Base-by-base conservation (phyloP, 441 rosid genomes). In the Dalechampia spathulata region DNA sequence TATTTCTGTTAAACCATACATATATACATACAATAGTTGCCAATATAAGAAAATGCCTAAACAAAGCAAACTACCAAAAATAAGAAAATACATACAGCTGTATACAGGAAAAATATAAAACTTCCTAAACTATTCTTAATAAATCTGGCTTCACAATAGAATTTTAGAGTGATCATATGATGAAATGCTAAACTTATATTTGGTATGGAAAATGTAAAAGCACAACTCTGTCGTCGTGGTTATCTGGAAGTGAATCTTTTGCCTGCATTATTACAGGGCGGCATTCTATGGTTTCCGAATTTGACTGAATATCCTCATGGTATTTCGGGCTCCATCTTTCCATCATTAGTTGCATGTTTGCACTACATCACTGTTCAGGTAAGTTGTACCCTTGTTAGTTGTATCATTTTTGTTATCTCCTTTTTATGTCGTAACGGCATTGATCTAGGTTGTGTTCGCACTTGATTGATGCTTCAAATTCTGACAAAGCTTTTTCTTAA, bases 211-310 rank as follows among this genome's bases (percentile, higher is more conserved):
- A 23, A 19, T 39, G 39, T 39, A 14, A 49, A 50, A 9, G 22
- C 2, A 13, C 30, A 26, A 26, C 21, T 17, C 45, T 41, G 4
- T 41, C 11, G 11, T 19, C 19, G 22, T 25, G 8, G 34, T 4
- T n/a, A 5, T 46, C 37, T 2, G 3, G 11, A 10, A 36, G 20
- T 63, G 58, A 50, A 41, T 32, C 49, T 55, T 37, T 60, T 34
- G 15, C 60, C 43, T 61, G 58, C 66, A 53, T 57, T 30, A 68
- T 71, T 78, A 50, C 85, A 93, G 97, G 97, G 99, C 38, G 99
- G 99, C 62, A 64, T 82, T 65, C 75, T 90, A 36, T 93, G 99
- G 97, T 93, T 93, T 78, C 83, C 83, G 66, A 78, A 89, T 75
- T 74, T 93, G 81, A 78, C 90, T 58, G 91, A 72, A 65, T 58